phyloP scores from a whole-genome alignment of 2,329 filamentous ascomycete species.

The Septoria petroselini region DNA sequence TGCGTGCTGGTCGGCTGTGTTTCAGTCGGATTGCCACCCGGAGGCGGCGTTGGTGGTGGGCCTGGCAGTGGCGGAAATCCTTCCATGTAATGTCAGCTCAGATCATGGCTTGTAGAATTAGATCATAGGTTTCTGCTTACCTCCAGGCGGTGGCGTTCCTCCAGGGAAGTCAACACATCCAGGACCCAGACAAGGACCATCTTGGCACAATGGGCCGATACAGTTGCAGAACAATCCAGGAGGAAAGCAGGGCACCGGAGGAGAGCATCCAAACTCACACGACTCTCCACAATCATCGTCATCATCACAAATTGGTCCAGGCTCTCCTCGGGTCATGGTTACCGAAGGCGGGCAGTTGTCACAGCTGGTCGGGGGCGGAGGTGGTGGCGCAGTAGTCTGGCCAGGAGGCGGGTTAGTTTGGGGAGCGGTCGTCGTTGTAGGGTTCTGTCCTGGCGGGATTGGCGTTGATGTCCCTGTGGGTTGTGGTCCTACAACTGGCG shows the following conservation, averaged over 20 bases:
- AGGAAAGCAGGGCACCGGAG: slow-evolving; percentile 4
- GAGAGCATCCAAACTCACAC: slow-evolving; percentile 3
- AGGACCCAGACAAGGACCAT: slow-evolving; percentile 13
- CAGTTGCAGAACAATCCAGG: slow-evolving; percentile 3
- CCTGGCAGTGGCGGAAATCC: too few relatives aligned
- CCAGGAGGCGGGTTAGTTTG: neutral
- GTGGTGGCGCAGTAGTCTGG: slow-evolving; percentile 3
- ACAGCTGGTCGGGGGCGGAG: slow-evolving; percentile 10
- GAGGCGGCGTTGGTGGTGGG: too few relatives aligned
- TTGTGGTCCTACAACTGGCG: slow-evolving; percentile 5
- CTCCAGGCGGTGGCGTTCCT: neutral
- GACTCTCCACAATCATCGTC: slow-evolving; percentile 2
- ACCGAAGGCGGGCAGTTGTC: slow-evolving; percentile 5
- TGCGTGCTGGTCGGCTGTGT: too few relatives aligned
- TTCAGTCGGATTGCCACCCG: too few relatives aligned
- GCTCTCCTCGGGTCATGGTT: slow-evolving; percentile 11
- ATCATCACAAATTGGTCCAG: slow-evolving; percentile 8
- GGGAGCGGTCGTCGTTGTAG: neutral
- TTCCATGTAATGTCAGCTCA: too few relatives aligned
- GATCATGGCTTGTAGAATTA: too few relatives aligned
- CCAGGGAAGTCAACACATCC: slow-evolving; percentile 10
- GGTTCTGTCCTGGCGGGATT: neutral
- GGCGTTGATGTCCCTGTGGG: slow-evolving; percentile 1
- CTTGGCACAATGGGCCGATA: slow-evolving; percentile 13
- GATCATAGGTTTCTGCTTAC: too few relatives aligned